Evolutionary conservation across 2,329 filamentous ascomycete species (phyloP).

Genomic region (Cordyceps pruinosa): DNA sequence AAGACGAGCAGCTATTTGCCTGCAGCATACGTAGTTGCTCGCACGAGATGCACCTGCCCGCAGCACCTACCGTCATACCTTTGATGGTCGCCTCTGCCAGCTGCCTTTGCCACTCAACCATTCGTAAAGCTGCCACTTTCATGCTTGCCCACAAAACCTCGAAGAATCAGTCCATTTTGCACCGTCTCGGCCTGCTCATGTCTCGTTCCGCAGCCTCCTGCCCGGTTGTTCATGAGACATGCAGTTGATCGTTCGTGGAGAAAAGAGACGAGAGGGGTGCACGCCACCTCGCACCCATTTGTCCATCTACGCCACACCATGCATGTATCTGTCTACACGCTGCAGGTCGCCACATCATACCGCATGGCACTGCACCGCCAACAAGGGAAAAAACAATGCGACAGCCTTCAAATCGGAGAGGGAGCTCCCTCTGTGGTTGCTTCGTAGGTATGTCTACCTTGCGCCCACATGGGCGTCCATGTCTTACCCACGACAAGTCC

Average conservation of each 20-base stretch:
- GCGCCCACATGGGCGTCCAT: slow-evolving; percentile 1
- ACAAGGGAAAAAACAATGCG: background rate
- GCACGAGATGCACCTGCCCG: too few species aligned
- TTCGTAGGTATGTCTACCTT: background rate
- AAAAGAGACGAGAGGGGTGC: slow-evolving; percentile 2
- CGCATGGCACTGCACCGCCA: background rate
- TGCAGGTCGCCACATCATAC: background rate
- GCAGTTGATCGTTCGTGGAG: slow-evolving; percentile 1
- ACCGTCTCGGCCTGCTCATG: background rate
- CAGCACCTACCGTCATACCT: too few species aligned
- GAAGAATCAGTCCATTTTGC: background rate
- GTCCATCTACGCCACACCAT: background rate
- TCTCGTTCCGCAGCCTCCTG: background rate
- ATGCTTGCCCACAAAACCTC: background rate
- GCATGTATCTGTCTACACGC: background rate
- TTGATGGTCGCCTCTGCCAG: too few species aligned
- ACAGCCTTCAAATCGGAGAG: background rate
- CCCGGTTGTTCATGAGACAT: background rate
- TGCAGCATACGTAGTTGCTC: too few species aligned
- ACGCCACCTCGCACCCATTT: background rate
- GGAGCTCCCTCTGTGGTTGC: background rate
- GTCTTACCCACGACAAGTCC: background rate
- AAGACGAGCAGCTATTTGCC: too few species aligned
- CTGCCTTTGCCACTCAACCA: background rate
- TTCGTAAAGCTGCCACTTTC: background rate